Evolutionary conservation across 106 monocot genomes (phyloP), one percentile per base, ranked within the genome.

Genomic region (Dendrobium officinale): DNA sequence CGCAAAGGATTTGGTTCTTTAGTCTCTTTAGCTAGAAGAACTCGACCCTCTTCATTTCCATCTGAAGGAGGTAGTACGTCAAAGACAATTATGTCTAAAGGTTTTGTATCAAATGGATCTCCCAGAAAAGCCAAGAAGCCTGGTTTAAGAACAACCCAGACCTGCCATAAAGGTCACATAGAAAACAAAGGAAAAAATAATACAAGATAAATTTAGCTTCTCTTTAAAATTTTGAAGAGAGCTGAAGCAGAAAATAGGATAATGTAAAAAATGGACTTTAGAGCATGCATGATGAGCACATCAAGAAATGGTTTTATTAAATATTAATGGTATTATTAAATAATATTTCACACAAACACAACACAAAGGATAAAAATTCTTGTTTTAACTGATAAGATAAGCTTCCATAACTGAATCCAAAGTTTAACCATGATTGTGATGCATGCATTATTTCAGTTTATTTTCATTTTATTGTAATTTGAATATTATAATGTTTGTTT

Each of bases 81-180:
- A 84, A 99, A 99, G 80, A 93, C 73, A 84, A 99, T 85, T 42
- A 99, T 99, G 80, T 99, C 99, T 73, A 99, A 89, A 74, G 95
- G 91, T 72, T 99, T 89, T 5, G 89, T 81, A 81, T 85, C 87
- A 78, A 93, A 92, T 76, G 99, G 99, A 87, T 99, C 99, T 87
- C 90, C 87, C 81, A 99, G 87, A 66, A 99, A 91, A 27, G 99
- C 99, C 86, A 99, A 90, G 78, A 99, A 99, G 29, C 99, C 99
- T 68, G 99, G 99, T 88, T 99, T 99, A 75, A 99, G 79, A 61
- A 99, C 95, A 84, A 93, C 99, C 99, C 99, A 99, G 19, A 95
- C 99, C 99, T 99, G 68, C 49, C 78, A 19, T 80, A 73, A 67
- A 4, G 79, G 55, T 33, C 41, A 13, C 22, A 49, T 42, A 49